A percentile compares a stretch with the other conserved stretches of the same genome.
Evolutionary conservation across 257 asterid genomes (phyloP).

Genomic region (Prunella vulgaris): DNA sequence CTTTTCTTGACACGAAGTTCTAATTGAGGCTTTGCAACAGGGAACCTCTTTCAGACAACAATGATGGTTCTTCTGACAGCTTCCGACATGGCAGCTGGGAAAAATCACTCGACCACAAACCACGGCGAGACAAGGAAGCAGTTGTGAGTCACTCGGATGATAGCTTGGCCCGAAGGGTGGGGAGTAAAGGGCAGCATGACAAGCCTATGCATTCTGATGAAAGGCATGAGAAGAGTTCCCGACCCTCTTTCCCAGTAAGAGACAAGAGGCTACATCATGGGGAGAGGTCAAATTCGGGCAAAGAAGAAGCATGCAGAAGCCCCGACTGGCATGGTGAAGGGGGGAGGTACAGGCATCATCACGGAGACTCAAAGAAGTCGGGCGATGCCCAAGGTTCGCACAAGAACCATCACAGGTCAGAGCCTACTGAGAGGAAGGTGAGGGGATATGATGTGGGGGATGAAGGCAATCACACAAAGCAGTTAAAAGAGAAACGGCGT

Average conservation of each 20-base stretch:
- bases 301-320: constrained; percentile 37
- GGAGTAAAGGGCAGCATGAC: constrained; percentile 37
- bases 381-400: constrained; percentile 31
- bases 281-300: constrained; percentile 48
- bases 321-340: constrained; percentile 38
- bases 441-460: constrained; percentile 27
- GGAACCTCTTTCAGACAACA: constrained; percentile 35
- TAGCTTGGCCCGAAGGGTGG: constrained; percentile 31
- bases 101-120: constrained; percentile 28
- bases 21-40: constrained; percentile 35
- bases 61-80: constrained; percentile 34
- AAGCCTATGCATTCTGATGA: constrained; percentile 32
- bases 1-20: constrained; percentile 10
- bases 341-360: constrained; percentile 40
- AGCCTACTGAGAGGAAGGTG: constrained; percentile 25
- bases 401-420: constrained; percentile 34
- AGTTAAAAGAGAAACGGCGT: constrained; percentile 25
- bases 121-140: constrained; percentile 32
- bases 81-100: constrained; percentile 24
- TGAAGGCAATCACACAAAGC: constrained; percentile 21
- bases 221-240: constrained; percentile 40
- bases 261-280: constrained; percentile 39
- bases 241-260: constrained; percentile 36
- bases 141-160: constrained; percentile 53
- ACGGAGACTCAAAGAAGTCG: constrained; percentile 38